Evolutionary conservation across 768 basidiomycete genomes (phyloP).

Genomic region (Brasilioporus rufonigricans): DNA sequence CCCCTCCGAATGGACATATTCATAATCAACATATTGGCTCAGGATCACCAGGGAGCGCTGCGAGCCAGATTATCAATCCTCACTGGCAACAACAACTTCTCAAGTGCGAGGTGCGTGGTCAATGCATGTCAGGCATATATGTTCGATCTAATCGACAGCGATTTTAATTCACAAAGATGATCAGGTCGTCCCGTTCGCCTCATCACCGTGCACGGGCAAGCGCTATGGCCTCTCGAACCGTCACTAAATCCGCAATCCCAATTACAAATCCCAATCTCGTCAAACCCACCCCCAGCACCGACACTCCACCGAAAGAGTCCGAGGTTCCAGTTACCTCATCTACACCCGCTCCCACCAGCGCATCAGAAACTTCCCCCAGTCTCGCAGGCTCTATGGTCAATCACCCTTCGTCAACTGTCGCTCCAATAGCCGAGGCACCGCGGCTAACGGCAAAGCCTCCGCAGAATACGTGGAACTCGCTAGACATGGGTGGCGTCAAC

Average conservation of each 20-base stretch:
- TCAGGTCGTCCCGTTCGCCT: conserved; percentile 80
- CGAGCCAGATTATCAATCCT: conserved; percentile 65
- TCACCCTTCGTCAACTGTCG: conserved; percentile 75
- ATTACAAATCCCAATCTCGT: conserved; percentile 87
- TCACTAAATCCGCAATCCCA: conserved; percentile 83
- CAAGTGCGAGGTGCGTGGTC: conserved; percentile 79
- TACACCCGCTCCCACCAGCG: conserved; percentile 31
- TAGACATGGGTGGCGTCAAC: conserved; percentile 95
- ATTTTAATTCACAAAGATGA: conserved; percentile 51
- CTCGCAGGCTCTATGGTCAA: conserved; percentile 37
- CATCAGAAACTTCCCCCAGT: conserved; percentile 36
- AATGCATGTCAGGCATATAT: conserved; percentile 15
- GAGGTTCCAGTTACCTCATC: conserved; percentile 28
- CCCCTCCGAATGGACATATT: conserved; percentile 69
- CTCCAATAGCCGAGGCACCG: conserved; percentile 66
- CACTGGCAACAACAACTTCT: conserved; percentile 95
- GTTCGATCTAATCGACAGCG: conserved; percentile 17
- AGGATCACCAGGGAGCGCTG: conserved; percentile 54
- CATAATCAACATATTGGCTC: conserved; percentile 58
- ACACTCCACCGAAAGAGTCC: conserved; percentile 28
- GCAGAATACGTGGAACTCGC: conserved; percentile 79
- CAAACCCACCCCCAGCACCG: conserved; percentile 39
- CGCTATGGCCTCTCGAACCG: conserved; percentile 86
- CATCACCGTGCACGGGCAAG: conserved; percentile 96
- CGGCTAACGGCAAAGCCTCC: conserved; percentile 67